Evolutionary conservation across 306 rosid species (phyloP), one percentile per base, ranked within the genome.

Genomic region (Cucurbita argyrosperma): DNA sequence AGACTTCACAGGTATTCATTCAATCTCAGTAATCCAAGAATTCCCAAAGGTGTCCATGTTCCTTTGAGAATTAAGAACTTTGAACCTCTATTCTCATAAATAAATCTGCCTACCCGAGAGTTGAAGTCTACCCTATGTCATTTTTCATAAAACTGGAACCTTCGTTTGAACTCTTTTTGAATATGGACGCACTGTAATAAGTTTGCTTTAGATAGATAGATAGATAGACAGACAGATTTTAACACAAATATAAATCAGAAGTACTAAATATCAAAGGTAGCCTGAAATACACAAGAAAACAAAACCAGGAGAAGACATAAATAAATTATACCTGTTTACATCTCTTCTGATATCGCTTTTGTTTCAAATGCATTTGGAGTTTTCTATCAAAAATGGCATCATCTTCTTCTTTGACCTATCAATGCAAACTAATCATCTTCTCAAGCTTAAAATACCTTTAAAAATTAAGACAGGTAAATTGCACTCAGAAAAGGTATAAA

Each of bases 331-430:
- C 98, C 89, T 86, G 88, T 73, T 84, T 86, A 60, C 77, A 77
- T 82, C 86, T 89, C 85, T 85, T 89, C 67, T 26, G 85, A 78
- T 80, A 72, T 80, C 97, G 88, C 88, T 84, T 85, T 46, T 78
- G 82, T 85, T 94, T 90, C 86, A 94, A 83, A 83, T 50, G 92
- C 64, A 80, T 78, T 68, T 89, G 95, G 75, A 94, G 97, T 83
- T 85, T 85, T 74, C 40, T 83, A 79, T 87, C 96, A 80, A 88
- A 82, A 67, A 82, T 81, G 49, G 82, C 96, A 78, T 94, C 98
- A 72, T 94, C 98, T 78, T 94, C 98, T 87, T 93, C 98, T 84
- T 90, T 94, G 62, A 94, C 95, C 98, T 94, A 80, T 53, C 42
- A 74, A 72, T 59, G 30, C 42, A 85, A 64, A 76, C 14, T 64